A percentile compares a stretch with the other conserved stretches of the same genome.
Evolutionary conservation across 2,329 filamentous ascomycete species (phyloP).

Genomic region (Nemania sp.): DNA sequence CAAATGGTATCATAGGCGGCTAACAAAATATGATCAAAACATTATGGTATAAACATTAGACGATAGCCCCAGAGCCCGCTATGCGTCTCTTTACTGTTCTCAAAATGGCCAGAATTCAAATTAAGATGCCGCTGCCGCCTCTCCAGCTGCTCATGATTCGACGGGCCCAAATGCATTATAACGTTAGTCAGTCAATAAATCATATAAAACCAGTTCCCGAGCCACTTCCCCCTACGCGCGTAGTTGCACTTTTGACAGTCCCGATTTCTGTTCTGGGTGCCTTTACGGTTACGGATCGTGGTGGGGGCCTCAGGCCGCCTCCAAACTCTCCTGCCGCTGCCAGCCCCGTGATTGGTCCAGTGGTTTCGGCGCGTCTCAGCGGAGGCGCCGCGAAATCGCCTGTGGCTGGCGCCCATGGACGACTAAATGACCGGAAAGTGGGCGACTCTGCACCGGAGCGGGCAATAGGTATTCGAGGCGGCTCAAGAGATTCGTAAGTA

Average conservation of each 20-base stretch:
- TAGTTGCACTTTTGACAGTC: not conserved
- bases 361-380: conserved; percentile 19
- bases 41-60: conserved; percentile 26
- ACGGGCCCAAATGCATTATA: not conserved
- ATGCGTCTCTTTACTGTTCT: conserved; percentile 8
- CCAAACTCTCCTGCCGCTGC: conserved; percentile 4
- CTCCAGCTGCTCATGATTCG: not conserved
- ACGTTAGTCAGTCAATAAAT: not conserved
- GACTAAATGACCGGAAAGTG: conserved; percentile 32
- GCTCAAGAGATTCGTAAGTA: conserved; percentile 12
- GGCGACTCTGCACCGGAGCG: conserved; percentile 33
- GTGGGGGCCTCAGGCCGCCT: conserved; percentile 17
- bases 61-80: conserved; percentile 8
- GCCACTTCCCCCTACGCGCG: not conserved
- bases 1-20: conserved; percentile 26
- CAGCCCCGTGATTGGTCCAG: not conserved
- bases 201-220: conserved; percentile 12
- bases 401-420: conserved; percentile 24
- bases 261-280: not conserved
- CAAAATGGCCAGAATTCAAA: not conserved
- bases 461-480: conserved; percentile 24
- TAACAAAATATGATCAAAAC: conserved; percentile 14
- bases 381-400: conserved; percentile 3
- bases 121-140: not conserved
- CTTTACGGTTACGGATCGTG: conserved; percentile 16